These are phyloP conservation scores for Pecoramyces ruminantium DNA, from an alignment of 192 early-diverging fungal species.

Conservation along the genomic window DNA sequence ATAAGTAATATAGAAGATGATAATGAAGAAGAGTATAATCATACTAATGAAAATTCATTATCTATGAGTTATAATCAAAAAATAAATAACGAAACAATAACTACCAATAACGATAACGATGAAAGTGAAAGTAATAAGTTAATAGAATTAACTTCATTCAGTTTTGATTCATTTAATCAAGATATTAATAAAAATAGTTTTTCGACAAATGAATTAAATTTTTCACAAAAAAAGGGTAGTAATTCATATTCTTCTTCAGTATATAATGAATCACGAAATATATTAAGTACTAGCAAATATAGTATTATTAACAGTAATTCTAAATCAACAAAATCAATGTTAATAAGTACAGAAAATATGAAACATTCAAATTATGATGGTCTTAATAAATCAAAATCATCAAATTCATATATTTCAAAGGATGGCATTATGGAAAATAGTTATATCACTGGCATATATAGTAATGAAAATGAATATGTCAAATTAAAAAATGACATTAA, in stretches of 20 bases:
- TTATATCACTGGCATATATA: background rate
- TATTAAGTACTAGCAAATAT: background rate
- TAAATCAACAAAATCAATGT: background rate
- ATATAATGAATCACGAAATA: background rate
- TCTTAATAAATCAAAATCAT: background rate
- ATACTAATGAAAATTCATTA: no score
- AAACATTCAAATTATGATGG: background rate
- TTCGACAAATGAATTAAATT: background rate
- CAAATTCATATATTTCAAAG: no score
- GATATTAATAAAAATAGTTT: background rate
- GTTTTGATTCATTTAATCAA: background rate
- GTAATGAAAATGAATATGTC: background rate
- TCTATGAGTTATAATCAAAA: no score
- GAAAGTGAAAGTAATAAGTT: no score
- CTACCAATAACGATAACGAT: no score
- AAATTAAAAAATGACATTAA: background rate
- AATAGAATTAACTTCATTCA: background rate
- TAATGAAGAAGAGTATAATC: no score
- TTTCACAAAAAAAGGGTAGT: background rate
- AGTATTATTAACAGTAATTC: background rate
- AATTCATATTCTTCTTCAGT: background rate
- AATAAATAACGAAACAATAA: no score
- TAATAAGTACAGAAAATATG: background rate
- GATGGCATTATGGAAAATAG: no score
- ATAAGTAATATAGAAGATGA: no score